A percentile compares a stretch with the other conserved stretches of the same genome.
phyloP scores from a whole-genome alignment of 2,329 filamentous ascomycete genomes.

The Nannizzia gypsea region DNA sequence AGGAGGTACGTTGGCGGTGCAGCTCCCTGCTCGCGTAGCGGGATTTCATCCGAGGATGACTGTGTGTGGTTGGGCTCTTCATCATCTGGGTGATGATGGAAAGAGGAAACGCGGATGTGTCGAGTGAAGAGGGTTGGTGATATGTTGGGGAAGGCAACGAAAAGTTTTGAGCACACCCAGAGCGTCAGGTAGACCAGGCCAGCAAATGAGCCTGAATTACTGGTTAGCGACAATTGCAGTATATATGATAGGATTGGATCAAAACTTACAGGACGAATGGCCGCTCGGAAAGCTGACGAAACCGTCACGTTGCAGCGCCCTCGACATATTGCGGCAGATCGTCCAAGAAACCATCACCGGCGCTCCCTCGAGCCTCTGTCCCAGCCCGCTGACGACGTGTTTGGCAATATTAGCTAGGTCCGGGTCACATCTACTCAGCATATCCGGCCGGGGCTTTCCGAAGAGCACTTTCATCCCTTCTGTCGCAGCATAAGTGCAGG shows the following conservation, averaged over 20 bases:
- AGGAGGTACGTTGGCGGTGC: conserved; percentile 74
- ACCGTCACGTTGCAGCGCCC: conserved; percentile 57
- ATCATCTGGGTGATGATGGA: neutral
- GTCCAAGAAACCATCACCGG: conserved; percentile 60
- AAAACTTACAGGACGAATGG: conserved; percentile 52
- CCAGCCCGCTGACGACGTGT: conserved; percentile 53
- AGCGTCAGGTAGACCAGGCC: conserved; percentile 77
- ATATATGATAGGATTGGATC: neutral
- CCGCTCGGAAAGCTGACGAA: conserved; percentile 77
- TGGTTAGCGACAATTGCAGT: neutral
- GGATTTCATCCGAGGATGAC: conserved; percentile 15
- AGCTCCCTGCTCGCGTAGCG: conserved; percentile 60
- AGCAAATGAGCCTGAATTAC: conserved; percentile 50
- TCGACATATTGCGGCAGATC: conserved; percentile 57
- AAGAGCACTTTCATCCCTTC: conserved; percentile 69
- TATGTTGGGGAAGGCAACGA: conserved; percentile 36
- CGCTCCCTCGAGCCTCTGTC: conserved; percentile 38
- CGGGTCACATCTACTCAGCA: conserved; percentile 61
- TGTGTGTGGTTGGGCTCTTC: neutral
- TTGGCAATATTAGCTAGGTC: conserved; percentile 52
- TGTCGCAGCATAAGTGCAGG: conserved; percentile 66
- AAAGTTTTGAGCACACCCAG: conserved; percentile 58
- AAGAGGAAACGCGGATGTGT: conserved; percentile 9
- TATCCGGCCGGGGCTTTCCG: conserved; percentile 53
- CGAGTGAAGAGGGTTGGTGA: conserved; percentile 21